Conservation (phyloP, 139 green algal genomes). For the Pleodorina starrii region DNA sequence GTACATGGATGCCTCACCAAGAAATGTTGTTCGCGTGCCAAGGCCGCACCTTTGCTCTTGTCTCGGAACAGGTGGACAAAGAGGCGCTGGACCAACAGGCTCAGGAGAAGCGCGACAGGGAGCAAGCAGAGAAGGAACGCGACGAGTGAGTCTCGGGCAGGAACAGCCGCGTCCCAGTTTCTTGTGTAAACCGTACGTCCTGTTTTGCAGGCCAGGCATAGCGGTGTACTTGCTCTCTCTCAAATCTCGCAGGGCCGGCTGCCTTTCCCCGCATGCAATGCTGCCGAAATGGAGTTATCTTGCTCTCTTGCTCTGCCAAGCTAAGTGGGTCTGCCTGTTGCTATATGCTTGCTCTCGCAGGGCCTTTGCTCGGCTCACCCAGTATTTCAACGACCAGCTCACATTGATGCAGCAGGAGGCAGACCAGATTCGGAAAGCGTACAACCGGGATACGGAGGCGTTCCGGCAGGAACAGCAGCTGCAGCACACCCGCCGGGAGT, state of each 20-base stretch:
- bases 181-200: neutral
- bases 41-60: neutral
- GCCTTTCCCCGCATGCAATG: too few relatives aligned
- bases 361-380: constrained; percentile 62
- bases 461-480: constrained; percentile 72
- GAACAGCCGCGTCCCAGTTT: neutral
- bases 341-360: constrained; percentile 49
- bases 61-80: constrained; percentile 67
- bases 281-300: too few relatives aligned
- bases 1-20: constrained; percentile 8
- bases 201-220: too few relatives aligned
- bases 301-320: too few relatives aligned
- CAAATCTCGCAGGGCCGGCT: too few relatives aligned
- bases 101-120: constrained; percentile 55
- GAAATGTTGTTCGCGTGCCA: neutral
- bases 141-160: constrained; percentile 67
- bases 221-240: too few relatives aligned
- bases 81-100: constrained; percentile 67
- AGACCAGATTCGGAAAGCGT: constrained; percentile 47
- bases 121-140: constrained; percentile 56
- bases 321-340: neutral
- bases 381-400: constrained; percentile 71
- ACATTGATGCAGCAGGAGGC: constrained; percentile 64
- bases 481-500: constrained; percentile 73
- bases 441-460: constrained; percentile 56